phyloP scores from a whole-genome alignment of 129 eudicot species.

The Saussurea involucrata region DNA sequence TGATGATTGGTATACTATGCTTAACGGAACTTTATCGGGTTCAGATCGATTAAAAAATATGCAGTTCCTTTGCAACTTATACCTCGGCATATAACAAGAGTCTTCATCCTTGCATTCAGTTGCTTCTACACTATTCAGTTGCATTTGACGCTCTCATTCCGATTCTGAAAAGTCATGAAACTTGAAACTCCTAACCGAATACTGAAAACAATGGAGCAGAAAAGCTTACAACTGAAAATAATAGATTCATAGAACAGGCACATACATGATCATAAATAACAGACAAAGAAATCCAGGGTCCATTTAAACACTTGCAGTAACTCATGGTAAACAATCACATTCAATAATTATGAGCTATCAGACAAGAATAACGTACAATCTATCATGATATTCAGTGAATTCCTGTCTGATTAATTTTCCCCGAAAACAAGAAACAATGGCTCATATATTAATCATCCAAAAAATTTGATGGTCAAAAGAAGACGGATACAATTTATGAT shows the following conservation, averaged over 20 bases:
- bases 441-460: background rate
- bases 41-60: background rate
- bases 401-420: background rate
- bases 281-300: background rate
- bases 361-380: background rate
- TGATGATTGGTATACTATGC: background rate
- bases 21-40: background rate
- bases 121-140: conserved; percentile 23
- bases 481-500: background rate
- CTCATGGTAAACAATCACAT: background rate
- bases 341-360: background rate
- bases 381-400: background rate
- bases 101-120: conserved; percentile 31
- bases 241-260: background rate
- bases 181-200: conserved; percentile 1
- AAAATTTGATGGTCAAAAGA: background rate
- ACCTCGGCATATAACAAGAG: conserved; percentile 34
- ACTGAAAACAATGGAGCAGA: background rate
- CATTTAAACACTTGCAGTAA: background rate
- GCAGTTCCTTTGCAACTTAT: background rate
- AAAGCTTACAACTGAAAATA: background rate
- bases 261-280: background rate
- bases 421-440: background rate
- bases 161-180: conserved; percentile 5
- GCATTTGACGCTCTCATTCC: conserved; percentile 1